phyloP scores from a whole-genome alignment of 2,329 filamentous ascomycete genomes.

The Beauveria varroae region DNA sequence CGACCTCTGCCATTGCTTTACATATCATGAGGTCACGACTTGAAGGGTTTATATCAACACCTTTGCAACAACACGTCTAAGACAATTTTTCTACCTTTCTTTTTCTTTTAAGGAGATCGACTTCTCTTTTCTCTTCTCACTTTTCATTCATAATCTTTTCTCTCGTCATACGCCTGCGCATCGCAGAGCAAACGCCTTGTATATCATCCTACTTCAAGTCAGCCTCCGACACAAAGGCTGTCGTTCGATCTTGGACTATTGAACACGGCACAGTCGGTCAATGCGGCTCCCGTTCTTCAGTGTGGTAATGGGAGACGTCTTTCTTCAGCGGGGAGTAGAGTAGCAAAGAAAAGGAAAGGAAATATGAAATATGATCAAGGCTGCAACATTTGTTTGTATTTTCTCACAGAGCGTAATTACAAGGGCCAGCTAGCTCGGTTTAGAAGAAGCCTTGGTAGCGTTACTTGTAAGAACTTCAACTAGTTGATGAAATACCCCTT shows the following conservation, averaged over 20 bases:
- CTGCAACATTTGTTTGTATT: not conserved
- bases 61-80: not conserved
- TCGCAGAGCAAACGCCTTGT: conserved; percentile 18
- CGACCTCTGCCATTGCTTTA: not conserved
- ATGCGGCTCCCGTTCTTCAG: not conserved
- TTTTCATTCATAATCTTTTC: not conserved
- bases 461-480: not conserved
- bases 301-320: conserved; percentile 6
- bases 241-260: not conserved
- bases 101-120: not conserved
- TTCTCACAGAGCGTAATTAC: not conserved
- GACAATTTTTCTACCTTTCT: not conserved
- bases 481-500: too few species aligned
- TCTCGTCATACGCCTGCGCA: not conserved
- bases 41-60: not conserved
- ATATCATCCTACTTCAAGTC: conserved; percentile 20
- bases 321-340: not conserved
- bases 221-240: conserved; percentile 23
- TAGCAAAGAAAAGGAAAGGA: not conserved
- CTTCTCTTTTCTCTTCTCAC: conserved; percentile 11
- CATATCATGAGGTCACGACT: conserved; percentile 10
- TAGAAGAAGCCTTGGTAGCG: not conserved
- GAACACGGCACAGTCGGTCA: not conserved
- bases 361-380: not conserved
- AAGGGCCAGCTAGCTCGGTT: not conserved